These are phyloP conservation scores for Daedaleopsis nitida DNA, from an alignment of 768 basidiomycete species.

Conservation along the genomic window DNA sequence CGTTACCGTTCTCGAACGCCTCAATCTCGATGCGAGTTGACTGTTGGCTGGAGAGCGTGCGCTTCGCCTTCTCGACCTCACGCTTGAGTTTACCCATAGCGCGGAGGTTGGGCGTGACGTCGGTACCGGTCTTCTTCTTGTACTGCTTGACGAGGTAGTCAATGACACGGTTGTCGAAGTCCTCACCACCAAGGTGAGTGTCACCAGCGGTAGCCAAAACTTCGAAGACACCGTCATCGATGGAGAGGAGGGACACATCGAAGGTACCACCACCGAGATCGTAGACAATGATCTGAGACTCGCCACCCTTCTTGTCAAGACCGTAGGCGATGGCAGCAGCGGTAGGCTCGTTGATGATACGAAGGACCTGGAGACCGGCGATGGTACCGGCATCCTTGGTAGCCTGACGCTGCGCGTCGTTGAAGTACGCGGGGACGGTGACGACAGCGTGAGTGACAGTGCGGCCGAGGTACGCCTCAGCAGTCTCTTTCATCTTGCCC, in stretches of 20 bases:
- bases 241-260: slow-evolving; percentile 90
- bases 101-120: slow-evolving; percentile 60
- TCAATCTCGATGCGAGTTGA: slow-evolving; percentile 93
- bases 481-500: slow-evolving; percentile 98
- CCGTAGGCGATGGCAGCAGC: slow-evolving; percentile 98
- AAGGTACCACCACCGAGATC: slow-evolving; percentile 99
- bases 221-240: slow-evolving; percentile 63
- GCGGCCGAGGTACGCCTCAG: slow-evolving; percentile 95
- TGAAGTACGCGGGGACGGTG: slow-evolving; percentile 99
- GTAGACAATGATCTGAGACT: slow-evolving; percentile 96
- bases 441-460: slow-evolving; percentile 97
- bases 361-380: slow-evolving; percentile 91
- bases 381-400: slow-evolving; percentile 98
- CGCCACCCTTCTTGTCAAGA: slow-evolving; percentile 93
- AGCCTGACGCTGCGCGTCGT: slow-evolving; percentile 98
- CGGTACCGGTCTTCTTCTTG: slow-evolving; percentile 66
- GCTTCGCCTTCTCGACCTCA: slow-evolving; percentile 75
- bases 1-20: slow-evolving; percentile 93
- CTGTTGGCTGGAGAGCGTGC: slow-evolving; percentile 84
- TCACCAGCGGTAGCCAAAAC: slow-evolving; percentile 64
- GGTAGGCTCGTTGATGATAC: slow-evolving; percentile 98
- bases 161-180: slow-evolving; percentile 74
- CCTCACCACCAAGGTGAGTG: slow-evolving; percentile 66
- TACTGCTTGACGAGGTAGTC: slow-evolving; percentile 70
- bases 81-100: slow-evolving; percentile 73